phyloP scores from a whole-genome alignment of 805 yeast species.

The Isabelozyma gotoi region DNA sequence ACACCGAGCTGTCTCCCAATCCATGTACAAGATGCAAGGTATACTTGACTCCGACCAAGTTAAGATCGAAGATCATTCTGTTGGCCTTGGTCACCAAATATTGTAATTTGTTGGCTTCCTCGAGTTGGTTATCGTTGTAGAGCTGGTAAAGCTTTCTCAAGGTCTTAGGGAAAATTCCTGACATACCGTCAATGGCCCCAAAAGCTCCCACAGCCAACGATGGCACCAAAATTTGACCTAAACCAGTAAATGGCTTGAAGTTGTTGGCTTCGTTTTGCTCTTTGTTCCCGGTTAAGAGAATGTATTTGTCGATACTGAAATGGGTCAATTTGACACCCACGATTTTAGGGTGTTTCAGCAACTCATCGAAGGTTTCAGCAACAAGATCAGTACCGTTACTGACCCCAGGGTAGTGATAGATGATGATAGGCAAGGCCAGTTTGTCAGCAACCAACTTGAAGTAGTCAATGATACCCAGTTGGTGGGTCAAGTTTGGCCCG shows the following conservation, averaged over 20 bases:
- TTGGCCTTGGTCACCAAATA: conserved; percentile 20
- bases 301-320: conserved; percentile 19
- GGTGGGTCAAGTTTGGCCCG: conserved; percentile 29
- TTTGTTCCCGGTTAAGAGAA: conserved; percentile 15
- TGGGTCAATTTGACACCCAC: conserved; percentile 33
- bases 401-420: conserved; percentile 39
- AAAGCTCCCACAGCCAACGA: conserved; percentile 19
- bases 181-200: conserved; percentile 25
- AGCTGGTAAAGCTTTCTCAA: conserved; percentile 16
- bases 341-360: conserved; percentile 32
- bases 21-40: conserved; percentile 19
- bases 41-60: conserved; percentile 29
- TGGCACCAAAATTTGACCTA: conserved; percentile 24
- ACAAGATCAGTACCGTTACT: conserved; percentile 27
- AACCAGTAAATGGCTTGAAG: conserved; percentile 23
- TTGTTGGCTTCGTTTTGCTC: conserved; percentile 10
- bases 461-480: conserved; percentile 30
- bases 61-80: conserved; percentile 25
- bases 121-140: conserved; percentile 10
- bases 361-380: conserved; percentile 18
- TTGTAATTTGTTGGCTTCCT: conserved; percentile 20
- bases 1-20: conserved; percentile 17
- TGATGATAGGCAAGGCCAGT: conserved; percentile 32
- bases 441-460: conserved; percentile 27
- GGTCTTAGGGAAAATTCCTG: conserved; percentile 20